Percentiles rank a stretch among this genome's conserved stretches.
Conservation (phyloP, 140 eudicot species). For the Erigeron philadelphicus region DNA sequence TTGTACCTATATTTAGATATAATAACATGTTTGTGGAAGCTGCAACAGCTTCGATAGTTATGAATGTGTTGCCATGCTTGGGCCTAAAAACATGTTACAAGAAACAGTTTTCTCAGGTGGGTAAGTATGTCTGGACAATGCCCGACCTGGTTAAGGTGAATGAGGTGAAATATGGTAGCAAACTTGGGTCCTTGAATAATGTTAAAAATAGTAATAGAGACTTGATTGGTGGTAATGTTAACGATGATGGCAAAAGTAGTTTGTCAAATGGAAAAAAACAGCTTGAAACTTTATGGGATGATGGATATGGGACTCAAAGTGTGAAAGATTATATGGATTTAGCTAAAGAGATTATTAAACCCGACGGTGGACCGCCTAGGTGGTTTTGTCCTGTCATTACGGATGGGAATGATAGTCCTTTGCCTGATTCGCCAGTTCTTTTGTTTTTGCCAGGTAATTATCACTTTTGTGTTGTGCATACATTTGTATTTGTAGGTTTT, state of each 20-base stretch:
- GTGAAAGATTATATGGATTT: constrained; percentile 85
- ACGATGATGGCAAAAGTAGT: constrained; percentile 7
- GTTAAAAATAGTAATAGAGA: constrained; percentile 15
- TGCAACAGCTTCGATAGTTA: constrained; percentile 32
- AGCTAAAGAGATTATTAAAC: constrained; percentile 52
- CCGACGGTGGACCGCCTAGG: constrained; percentile 87
- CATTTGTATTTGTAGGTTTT: no score
- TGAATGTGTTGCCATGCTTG: constrained; percentile 39
- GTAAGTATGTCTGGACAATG: constrained; percentile 31
- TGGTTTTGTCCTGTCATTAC: constrained; percentile 78
- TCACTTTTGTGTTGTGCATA: no score
- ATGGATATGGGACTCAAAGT: constrained; percentile 75
- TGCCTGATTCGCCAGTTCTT: constrained; percentile 67
- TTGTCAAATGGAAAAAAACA: constrained; percentile 24
- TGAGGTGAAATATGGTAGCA: constrained; percentile 38
- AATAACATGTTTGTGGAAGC: constrained; percentile 27
- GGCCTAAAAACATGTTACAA: constrained; percentile 31
- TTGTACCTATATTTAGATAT: no score
- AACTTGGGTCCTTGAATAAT: constrained; percentile 31
- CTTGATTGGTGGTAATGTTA: constrained; percentile 20
- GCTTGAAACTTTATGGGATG: constrained; percentile 84
- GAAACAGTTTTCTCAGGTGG: constrained; percentile 25
- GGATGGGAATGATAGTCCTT: constrained; percentile 46
- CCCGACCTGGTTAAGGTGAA: constrained; percentile 38
- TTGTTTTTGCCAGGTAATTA: constrained; percentile 72